Percentiles rank a stretch among this genome's conserved stretches.
Conservation (phyloP, 1,139 yeast genomes). For the Hanseniaspora gamundiae region DNA sequence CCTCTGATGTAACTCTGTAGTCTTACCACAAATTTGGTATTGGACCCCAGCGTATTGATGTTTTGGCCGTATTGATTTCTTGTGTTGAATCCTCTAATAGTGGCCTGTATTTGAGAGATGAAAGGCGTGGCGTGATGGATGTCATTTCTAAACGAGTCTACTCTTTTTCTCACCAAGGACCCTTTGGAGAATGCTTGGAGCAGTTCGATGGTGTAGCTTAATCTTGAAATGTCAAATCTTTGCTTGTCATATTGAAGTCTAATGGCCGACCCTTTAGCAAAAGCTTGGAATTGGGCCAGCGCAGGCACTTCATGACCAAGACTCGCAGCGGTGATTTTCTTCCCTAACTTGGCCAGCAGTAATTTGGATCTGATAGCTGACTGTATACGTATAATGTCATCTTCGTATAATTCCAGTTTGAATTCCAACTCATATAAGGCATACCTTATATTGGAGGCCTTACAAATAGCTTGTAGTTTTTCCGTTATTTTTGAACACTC, state of each 20-base stretch:
- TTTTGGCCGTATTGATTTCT: conserved; percentile 12
- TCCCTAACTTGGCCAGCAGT: conserved; percentile 13
- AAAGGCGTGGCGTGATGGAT: conserved; percentile 12
- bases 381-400: conserved; percentile 26
- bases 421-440: conserved; percentile 42
- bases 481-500: conserved; percentile 7
- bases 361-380: conserved; percentile 23
- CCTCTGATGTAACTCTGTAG: conserved; percentile 31
- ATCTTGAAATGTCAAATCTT: conserved; percentile 10
- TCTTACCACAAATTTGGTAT: conserved; percentile 10
- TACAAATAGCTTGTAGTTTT: conserved; percentile 45
- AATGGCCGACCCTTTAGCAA: conserved; percentile 14
- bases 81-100: conserved; percentile 19
- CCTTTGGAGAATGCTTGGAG: conserved; percentile 47
- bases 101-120: conserved; percentile 25
- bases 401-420: conserved; percentile 22
- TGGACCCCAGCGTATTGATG: conserved; percentile 4
- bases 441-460: conserved; percentile 57
- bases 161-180: conserved; percentile 33
- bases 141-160: conserved; percentile 17
- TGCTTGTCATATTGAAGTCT: conserved; percentile 11
- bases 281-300: conserved; percentile 18
- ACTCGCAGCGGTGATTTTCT: neutral
- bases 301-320: neutral
- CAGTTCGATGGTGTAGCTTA: conserved; percentile 17